Evolutionary conservation across 2,329 filamentous ascomycete species (phyloP).

Genomic region (Elsinoe perseae): DNA sequence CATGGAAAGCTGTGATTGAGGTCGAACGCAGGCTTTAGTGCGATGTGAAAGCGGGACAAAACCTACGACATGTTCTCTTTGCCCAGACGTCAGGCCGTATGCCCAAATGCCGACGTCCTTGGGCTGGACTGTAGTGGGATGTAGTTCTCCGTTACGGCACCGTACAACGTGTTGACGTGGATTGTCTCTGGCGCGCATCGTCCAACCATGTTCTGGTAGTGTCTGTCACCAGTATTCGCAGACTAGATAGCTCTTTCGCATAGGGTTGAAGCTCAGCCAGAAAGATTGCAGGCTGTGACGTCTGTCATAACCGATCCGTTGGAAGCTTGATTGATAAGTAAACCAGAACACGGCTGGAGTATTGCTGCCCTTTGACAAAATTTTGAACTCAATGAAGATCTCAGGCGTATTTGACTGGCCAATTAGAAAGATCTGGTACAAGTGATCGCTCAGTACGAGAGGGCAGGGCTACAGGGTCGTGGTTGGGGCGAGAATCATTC

Average conservation of each 20-base stretch:
- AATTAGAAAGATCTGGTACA: neutral
- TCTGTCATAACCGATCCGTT: neutral
- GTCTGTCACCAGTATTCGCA: neutral
- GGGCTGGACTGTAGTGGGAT: neutral
- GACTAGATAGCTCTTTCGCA: neutral
- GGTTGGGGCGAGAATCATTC: conserved; percentile 12
- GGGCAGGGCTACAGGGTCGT: conserved; percentile 9
- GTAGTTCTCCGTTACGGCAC: conserved; percentile 1
- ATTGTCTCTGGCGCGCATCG: conserved; percentile 7
- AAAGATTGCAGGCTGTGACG: neutral
- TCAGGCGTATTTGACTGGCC: neutral
- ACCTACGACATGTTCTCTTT: conserved; percentile 10
- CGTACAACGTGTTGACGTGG: conserved; percentile 10
- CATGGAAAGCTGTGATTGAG: conserved; percentile 23
- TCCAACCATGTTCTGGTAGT: conserved; percentile 10
- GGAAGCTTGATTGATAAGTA: neutral
- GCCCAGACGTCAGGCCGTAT: neutral
- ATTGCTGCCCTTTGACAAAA: neutral
- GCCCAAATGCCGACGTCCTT: neutral
- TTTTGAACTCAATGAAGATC: neutral
- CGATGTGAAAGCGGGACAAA: conserved; percentile 23
- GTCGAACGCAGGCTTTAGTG: conserved; percentile 25
- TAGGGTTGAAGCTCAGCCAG: neutral
- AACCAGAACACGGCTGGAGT: neutral
- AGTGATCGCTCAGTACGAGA: neutral